Percentiles rank a stretch among this genome's conserved stretches.
phyloP scores from a whole-genome alignment of 352 stramenopile species.

The Globisporangium apiculatum region DNA sequence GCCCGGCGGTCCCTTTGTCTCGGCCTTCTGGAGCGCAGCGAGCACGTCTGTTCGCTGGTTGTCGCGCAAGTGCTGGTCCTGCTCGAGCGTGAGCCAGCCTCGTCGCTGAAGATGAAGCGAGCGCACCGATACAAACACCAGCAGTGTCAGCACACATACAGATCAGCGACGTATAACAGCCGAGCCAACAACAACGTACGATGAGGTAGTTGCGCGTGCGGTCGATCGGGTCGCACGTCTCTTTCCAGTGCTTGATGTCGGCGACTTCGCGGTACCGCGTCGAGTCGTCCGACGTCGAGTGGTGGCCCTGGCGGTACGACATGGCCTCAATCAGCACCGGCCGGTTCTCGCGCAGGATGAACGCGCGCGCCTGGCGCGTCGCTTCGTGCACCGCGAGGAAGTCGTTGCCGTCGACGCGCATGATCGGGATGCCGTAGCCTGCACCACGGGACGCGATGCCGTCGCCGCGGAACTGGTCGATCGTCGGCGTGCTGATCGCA shows the following conservation, averaged over 20 bases:
- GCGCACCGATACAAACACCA: background rate
- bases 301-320: conserved; percentile 97
- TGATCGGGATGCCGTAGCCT: conserved; percentile 95
- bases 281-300: conserved; percentile 98
- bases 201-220: conserved; percentile 90
- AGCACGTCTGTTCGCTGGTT: conserved; percentile 86
- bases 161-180: background rate
- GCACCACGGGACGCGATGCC: conserved; percentile 92
- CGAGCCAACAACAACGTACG: conserved; percentile 22
- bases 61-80: conserved; percentile 77
- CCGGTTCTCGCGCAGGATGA: conserved; percentile 83
- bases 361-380: conserved; percentile 84
- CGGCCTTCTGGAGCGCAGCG: conserved; percentile 79
- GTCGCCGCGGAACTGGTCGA: conserved; percentile 96
- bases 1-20: conserved; percentile 84
- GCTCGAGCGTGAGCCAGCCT: conserved; percentile 85
- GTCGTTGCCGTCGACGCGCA: conserved; percentile 98
- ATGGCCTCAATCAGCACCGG: conserved; percentile 98
- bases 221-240: conserved; percentile 87
- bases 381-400: conserved; percentile 94
- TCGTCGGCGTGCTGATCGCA: conserved; percentile 94
- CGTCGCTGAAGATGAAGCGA: conserved; percentile 23
- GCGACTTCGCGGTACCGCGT: conserved; percentile 90
- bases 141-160: background rate
- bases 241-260: conserved; percentile 92